Conservation (phyloP, 257 asterid genomes). For the Phtheirospermum japonicum region DNA sequence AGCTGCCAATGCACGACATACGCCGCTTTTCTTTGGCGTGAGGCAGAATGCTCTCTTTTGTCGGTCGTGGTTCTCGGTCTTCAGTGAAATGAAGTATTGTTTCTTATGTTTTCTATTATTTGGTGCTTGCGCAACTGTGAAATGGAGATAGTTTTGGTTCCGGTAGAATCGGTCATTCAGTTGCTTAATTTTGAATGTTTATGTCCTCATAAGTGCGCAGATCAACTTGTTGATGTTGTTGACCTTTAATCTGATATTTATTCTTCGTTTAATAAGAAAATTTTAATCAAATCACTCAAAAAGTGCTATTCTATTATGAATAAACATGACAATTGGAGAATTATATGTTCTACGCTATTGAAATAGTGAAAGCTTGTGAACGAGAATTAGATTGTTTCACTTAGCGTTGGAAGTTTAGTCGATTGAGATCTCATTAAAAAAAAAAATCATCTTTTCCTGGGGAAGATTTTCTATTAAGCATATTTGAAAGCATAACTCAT, state of each 20-base stretch:
- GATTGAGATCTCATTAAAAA: neutral
- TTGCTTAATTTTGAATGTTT: constrained; percentile 22
- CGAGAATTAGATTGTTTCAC: constrained; percentile 8
- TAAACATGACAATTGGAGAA: too few relatives aligned
- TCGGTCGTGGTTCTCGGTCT: constrained; percentile 87
- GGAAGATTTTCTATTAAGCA: neutral
- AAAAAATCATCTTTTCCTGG: neutral
- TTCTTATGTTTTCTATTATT: neutral
- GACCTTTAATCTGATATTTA: constrained; percentile 10
- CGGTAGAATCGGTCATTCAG: constrained; percentile 1
- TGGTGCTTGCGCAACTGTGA: constrained; percentile 10
- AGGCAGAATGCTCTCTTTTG: constrained; percentile 81
- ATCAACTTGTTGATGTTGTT: neutral
- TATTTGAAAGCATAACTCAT: neutral
- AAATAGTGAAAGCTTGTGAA: constrained; percentile 10
- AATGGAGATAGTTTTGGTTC: neutral
- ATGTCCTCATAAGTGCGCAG: neutral
- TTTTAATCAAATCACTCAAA: neutral
- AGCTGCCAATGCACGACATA: constrained; percentile 60
- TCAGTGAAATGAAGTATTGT: constrained; percentile 63
- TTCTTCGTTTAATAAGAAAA: neutral
- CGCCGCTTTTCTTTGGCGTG: constrained; percentile 73
- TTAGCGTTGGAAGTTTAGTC: neutral
- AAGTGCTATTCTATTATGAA: too few relatives aligned
- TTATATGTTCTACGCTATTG: neutral